Evolutionary conservation across 2,329 filamentous ascomycete species (phyloP).

Genomic region (Aspergillus japonicus): DNA sequence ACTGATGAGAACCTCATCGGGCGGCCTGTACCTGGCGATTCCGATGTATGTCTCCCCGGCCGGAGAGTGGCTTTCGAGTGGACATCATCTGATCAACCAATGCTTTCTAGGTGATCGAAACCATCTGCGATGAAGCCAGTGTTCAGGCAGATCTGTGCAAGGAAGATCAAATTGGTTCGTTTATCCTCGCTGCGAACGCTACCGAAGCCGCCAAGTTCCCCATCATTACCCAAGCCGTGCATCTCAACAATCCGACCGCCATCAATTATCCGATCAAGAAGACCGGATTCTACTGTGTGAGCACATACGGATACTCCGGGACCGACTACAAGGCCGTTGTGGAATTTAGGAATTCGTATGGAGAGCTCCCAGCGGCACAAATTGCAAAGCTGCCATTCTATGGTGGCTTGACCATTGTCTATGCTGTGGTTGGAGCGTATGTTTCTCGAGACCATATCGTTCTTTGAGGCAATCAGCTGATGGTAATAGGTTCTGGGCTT

Average conservation of each 20-base stretch:
- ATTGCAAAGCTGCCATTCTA: conserved; percentile 98
- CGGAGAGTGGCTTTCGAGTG: background rate
- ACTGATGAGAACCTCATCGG: conserved; percentile 78
- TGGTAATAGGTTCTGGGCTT: conserved; percentile 74
- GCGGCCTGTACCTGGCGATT: conserved; percentile 56
- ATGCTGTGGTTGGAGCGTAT: conserved; percentile 76
- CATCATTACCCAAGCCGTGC: conserved; percentile 76
- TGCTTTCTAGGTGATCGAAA: conserved; percentile 53
- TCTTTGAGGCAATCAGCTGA: conserved; percentile 20
- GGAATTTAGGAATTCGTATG: conserved; percentile 93
- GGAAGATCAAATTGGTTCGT: conserved; percentile 74
- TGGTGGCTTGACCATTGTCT: conserved; percentile 87
- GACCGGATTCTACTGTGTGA: conserved; percentile 95
- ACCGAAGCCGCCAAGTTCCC: conserved; percentile 67
- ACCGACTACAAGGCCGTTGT: conserved; percentile 75
- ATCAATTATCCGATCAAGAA: conserved; percentile 83
- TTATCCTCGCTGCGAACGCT: conserved; percentile 75
- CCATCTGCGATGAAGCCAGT: conserved; percentile 73
- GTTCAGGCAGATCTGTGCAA: conserved; percentile 72
- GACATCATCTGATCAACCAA: conserved; percentile 31
- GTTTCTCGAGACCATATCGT: conserved; percentile 24
- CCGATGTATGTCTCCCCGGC: conserved; percentile 48
- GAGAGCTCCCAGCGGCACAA: conserved; percentile 90
- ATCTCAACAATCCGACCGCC: conserved; percentile 69
- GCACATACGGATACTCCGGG: conserved; percentile 68